These are phyloP conservation scores for Hortiboletus campestris DNA, from an alignment of 768 basidiomycete species.

Conservation along the genomic window DNA sequence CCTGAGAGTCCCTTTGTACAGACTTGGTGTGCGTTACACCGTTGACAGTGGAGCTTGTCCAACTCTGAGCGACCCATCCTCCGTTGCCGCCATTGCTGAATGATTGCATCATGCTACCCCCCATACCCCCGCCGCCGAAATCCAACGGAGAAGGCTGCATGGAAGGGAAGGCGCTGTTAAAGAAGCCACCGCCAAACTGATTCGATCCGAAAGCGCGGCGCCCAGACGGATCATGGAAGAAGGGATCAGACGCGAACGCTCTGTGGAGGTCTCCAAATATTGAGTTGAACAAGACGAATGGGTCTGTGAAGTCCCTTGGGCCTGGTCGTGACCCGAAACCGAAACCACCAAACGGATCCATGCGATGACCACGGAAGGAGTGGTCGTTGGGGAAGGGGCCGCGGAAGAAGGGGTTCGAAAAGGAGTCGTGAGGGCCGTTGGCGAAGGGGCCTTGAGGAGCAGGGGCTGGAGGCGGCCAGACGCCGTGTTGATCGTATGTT, in stretches of 20 bases:
- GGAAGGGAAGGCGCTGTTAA: conserved; percentile 7
- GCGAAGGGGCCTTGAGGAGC: conserved; percentile 10
- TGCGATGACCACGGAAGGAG: conserved; percentile 22
- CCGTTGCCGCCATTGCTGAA: conserved; percentile 10
- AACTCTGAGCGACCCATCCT: conserved; percentile 54
- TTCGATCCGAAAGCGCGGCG: conserved; percentile 16
- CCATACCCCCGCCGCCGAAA: conserved; percentile 16
- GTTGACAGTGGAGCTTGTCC: conserved; percentile 56
- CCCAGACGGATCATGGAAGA: conserved; percentile 28
- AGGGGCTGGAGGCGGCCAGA: conserved; percentile 66
- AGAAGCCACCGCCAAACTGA: conserved; percentile 14
- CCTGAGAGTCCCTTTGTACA: conserved; percentile 56
- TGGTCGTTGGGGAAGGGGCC: conserved; percentile 13
- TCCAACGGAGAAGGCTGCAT: conserved; percentile 8
- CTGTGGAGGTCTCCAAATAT: conserved; percentile 57
- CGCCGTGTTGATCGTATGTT: conserved; percentile 67
- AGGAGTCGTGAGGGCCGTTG: conserved; percentile 17
- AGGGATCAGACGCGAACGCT: conserved; percentile 35
- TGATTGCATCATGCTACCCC: conserved; percentile 9
- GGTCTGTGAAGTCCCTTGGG: conserved; percentile 57
- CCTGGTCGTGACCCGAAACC: conserved; percentile 19
- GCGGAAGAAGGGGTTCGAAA: conserved; percentile 19
- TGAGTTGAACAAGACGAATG: conserved; percentile 70
- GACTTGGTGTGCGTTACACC: conserved; percentile 62
- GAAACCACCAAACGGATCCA: conserved; percentile 28